phyloP scores from a whole-genome alignment of 208 protist genomes.

The Leishmania gerbilli region DNA sequence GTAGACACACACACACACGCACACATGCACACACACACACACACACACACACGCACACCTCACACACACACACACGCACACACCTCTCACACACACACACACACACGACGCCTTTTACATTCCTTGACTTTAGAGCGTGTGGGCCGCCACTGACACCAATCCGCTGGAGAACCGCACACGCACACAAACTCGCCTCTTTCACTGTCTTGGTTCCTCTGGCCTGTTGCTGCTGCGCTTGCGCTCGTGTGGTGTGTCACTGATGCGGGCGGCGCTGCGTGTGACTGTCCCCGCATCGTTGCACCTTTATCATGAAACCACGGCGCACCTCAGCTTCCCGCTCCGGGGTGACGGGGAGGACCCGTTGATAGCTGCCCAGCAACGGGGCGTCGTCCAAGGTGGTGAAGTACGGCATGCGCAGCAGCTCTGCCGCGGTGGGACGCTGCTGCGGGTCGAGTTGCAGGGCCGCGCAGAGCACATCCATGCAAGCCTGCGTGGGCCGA shows the following conservation, averaged over 20 bases:
- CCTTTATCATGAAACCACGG: constrained; percentile 27
- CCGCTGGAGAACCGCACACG: not conserved
- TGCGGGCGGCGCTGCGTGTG: constrained; percentile 31
- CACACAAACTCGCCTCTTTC: not conserved
- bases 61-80: no score
- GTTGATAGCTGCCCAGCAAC: constrained; percentile 19
- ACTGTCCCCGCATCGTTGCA: constrained; percentile 31
- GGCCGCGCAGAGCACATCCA: constrained; percentile 75
- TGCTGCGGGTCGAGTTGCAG: constrained; percentile 72
- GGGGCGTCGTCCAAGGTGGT: constrained; percentile 32
- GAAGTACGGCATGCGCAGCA: constrained; percentile 85
- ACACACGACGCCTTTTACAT: not conserved
- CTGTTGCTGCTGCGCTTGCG: not conserved
- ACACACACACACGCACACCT: not conserved
- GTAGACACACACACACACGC: not conserved
- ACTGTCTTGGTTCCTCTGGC: not conserved
- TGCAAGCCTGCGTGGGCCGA: constrained; percentile 55
- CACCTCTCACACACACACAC: not conserved
- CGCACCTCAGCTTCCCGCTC: constrained; percentile 34
- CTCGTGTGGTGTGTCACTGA: constrained; percentile 5
- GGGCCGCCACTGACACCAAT: no score
- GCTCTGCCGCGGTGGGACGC: constrained; percentile 74
- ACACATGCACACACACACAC: no score
- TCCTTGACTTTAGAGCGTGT: no score
- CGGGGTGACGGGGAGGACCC: constrained; percentile 10